phyloP scores from a whole-genome alignment of 2,329 filamentous ascomycete species.

The Paecilomyces sp. region DNA sequence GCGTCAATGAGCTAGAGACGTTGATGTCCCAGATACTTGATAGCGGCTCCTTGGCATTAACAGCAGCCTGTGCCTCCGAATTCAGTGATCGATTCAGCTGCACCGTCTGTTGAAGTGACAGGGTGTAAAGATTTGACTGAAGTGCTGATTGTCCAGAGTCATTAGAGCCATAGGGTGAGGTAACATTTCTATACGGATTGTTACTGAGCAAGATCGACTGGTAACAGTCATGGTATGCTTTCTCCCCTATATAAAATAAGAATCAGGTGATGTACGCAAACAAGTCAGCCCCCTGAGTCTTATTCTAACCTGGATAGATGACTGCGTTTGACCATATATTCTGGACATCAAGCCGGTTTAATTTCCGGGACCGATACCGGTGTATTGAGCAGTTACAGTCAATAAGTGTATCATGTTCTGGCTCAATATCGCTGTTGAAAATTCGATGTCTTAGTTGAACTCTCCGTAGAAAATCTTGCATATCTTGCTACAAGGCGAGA shows the following conservation, averaged over 20 bases:
- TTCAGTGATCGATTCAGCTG: neutral
- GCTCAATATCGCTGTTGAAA: conserved; percentile 42
- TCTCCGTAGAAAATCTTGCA: conserved; percentile 36
- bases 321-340: conserved; percentile 40
- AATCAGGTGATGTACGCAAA: conserved; percentile 5
- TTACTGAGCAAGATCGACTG: neutral
- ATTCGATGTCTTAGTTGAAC: conserved; percentile 34
- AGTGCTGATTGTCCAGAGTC: neutral
- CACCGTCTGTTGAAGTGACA: neutral
- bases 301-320: conserved; percentile 38
- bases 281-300: conserved; percentile 12
- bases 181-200: neutral
- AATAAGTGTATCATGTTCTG: conserved; percentile 38
- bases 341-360: conserved; percentile 29
- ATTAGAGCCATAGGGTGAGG: neutral
- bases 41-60: neutral
- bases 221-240: neutral
- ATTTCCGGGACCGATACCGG: conserved; percentile 30
- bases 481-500: conserved; percentile 28
- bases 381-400: conserved; percentile 37
- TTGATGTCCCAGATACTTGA: neutral
- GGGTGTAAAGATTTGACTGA: neutral
- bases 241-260: neutral
- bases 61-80: neutral
- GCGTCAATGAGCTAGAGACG: neutral